Base-by-base conservation (phyloP, 495 filamentous ascomycete genomes). In the Halenospora varia region DNA sequence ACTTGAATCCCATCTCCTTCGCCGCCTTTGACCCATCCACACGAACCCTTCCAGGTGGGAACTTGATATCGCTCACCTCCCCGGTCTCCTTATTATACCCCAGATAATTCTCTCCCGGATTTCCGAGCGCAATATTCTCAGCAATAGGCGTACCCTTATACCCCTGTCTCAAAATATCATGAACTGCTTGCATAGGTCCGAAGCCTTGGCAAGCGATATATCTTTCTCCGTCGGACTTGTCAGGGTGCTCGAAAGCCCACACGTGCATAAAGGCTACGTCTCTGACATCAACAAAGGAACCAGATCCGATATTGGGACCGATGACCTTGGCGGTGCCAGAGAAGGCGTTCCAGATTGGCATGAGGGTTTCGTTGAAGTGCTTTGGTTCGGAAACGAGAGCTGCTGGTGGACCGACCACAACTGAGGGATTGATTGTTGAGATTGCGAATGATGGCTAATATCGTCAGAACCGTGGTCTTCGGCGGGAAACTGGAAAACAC, bases 241-340 rank as follows among this genome's bases (percentile, higher is more conserved):
- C 55, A 4, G 69, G 60, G 45, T 76, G 56, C 47, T 74, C 72
- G 25, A 68, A 57, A 18, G 59, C 68, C 61, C 68, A 75, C 10
- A 72, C 62, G 40, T 74, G 65, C 48, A 72, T 56, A 0, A 65
- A 57, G 6, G 72, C 73, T n/a, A 78, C 75, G 53, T 78, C 75
- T 11, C 75, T 63, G 0, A 78, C 68, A 57, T 78, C 74, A 24
- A 78, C 71, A 49, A 66, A 70, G 39, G 52, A 55, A 2, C 62
- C 53, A 24, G 55, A 62, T 13, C 62, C 62, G 56, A 67, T 58
- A 45, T 48, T 60, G 2, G 61, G 56, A 0, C 61, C 61, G 10
- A 70, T 39, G 2, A 25, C 44, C 2, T 39, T 29, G 2, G 40
- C 42, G 3, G 24, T 29, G 13, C 66, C 66, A 42, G 58, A 51